Conservation (phyloP, 257 asterid species). For the Misopates orontium region DNA sequence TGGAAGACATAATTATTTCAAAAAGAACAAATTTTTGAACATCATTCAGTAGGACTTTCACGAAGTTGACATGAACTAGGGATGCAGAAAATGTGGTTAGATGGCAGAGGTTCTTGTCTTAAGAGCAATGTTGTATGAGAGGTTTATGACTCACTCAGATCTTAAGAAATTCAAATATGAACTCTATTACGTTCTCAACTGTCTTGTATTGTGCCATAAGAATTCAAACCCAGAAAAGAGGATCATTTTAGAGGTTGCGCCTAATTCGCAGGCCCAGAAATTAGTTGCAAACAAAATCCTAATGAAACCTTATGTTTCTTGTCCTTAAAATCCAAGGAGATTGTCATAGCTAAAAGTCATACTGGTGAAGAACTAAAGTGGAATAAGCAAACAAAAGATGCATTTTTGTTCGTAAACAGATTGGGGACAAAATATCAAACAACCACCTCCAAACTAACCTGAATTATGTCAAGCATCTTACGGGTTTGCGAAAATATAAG, state of each 20-base stretch:
- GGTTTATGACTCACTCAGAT: not conserved
- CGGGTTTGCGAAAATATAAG: constrained; percentile 94
- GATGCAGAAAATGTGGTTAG: not conserved
- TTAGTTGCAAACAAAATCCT: not conserved
- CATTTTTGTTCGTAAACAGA: constrained; percentile 8
- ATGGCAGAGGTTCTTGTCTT: constrained; percentile 4
- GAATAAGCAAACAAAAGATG: constrained; percentile 16
- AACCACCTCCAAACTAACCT: constrained; percentile 48
- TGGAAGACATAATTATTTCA: not conserved
- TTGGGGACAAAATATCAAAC: constrained; percentile 18
- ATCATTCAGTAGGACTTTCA: constrained; percentile 1
- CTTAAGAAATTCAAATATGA: not conserved
- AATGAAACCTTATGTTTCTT: constrained; percentile 14
- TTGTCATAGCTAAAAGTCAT: too few species aligned
- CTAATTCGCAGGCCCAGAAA: constrained; percentile 4
- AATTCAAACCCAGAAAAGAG: not conserved
- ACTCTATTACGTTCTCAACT: not conserved
- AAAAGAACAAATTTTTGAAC: not conserved
- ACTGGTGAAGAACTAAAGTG: constrained; percentile 13
- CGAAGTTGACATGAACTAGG: not conserved
- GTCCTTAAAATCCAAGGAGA: constrained; percentile 1
- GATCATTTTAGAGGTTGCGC: not conserved
- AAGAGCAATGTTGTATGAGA: not conserved
- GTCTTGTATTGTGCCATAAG: not conserved
- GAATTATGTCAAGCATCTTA: constrained; percentile 87